Base-by-base conservation (phyloP, 2,329 filamentous ascomycete genomes). In the Penicillium glabrum region DNA sequence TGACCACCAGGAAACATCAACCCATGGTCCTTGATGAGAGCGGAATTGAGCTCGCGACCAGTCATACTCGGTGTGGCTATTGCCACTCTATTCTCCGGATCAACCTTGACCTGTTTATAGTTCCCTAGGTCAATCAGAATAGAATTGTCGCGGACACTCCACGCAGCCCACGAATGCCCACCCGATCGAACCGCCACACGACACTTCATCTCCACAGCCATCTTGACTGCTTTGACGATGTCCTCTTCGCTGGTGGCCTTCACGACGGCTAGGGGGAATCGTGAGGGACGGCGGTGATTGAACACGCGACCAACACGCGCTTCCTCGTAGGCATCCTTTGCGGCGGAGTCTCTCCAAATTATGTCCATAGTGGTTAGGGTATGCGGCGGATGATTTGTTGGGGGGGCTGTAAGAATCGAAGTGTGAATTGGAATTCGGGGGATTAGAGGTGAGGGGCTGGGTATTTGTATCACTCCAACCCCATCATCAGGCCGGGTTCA, bases 1-100 rank as follows among this genome's bases (percentile, higher is more conserved):
- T 85, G 83, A 0, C 82, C 83, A 1, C 80, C 81, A 0, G 76
- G 73, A 61, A 85, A 85, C 71, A 83, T 76, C 35, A 77, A 68
- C 0, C 77, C 79, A 45, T 65, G 37, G 3, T 74, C 45, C 10
- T 51, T 50, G 10, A 46, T 50, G n/a, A 71, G 44, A 5, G 44
- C 23, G 0, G 46, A 48, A 50, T 70, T 69, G 4, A 72, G 31
- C 13, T 68, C 64, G 7, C 57, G 47, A 1, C 82, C 80, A 1
- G 80, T 83, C n/a, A 75, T 75, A 50, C 77, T 79, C 3, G 82
- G 77, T 5, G 81, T 78, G 1, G 72, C 81, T 16, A 66, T 69
- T 1, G 77, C 76, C 8, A 80, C 71, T 58, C 59, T 1, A 9
- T 71, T 78, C 21, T 57, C 57, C 14, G 70, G 64, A 54, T 83